Evolutionary conservation across 257 asterid species (phyloP).

Genomic region (Verbascum thapsus): DNA sequence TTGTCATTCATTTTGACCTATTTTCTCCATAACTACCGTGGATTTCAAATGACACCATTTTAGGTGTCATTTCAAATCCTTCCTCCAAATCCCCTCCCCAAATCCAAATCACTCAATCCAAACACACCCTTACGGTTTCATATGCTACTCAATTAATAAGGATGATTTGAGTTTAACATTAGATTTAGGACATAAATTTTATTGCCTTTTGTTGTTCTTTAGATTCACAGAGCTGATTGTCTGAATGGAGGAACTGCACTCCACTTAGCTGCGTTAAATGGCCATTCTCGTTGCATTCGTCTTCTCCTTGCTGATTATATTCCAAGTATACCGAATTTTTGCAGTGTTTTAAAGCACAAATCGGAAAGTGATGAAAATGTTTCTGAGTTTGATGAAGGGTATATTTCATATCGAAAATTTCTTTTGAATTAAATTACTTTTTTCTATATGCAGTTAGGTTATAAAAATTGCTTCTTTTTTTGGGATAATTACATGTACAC

Average conservation of each 20-base stretch:
- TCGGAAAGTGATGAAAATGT: slow-evolving; percentile 42
- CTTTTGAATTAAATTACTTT: not conserved
- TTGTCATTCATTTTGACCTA: no score
- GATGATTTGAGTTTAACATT: no score
- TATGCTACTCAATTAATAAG: not conserved
- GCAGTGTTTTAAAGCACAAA: slow-evolving; percentile 50
- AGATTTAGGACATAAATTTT: no score
- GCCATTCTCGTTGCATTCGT: slow-evolving; percentile 77
- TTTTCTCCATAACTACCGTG: no score
- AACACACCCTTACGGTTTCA: slow-evolving; percentile 13
- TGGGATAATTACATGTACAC: no score
- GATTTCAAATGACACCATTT: no score
- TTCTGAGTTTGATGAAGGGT: slow-evolving; percentile 65
- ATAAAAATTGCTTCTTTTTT: no score
- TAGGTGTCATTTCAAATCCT: no score
- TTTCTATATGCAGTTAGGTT: slow-evolving; percentile 12
- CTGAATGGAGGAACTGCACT: slow-evolving; percentile 90
- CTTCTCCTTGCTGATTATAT: slow-evolving; percentile 81
- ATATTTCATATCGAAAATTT: slow-evolving; percentile 15
- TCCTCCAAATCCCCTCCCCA: no score
- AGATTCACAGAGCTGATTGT: slow-evolving; percentile 85
- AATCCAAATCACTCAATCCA: no score
- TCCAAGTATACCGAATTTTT: slow-evolving; percentile 71
- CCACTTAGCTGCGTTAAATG: slow-evolving; percentile 87
- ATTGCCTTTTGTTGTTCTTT: slow-evolving; percentile 23